These are phyloP conservation scores for Flaveria sonorensis DNA, from an alignment of 129 eudicot species.

Conservation along the genomic window DNA sequence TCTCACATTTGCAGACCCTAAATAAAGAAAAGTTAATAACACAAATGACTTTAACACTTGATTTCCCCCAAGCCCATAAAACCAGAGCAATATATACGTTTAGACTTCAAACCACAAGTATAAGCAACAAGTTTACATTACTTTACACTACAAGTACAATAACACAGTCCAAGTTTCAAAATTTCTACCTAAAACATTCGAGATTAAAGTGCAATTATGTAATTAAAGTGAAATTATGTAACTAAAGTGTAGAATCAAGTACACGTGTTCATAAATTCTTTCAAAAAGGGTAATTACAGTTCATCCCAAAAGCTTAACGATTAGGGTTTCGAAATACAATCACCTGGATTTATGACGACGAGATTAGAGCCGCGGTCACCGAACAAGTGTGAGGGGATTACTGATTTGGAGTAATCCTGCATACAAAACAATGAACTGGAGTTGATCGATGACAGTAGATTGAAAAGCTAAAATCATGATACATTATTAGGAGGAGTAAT, in stretches of 20 bases:
- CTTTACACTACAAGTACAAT: neutral
- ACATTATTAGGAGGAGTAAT: neutral
- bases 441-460: slow-evolving; percentile 1
- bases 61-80: neutral
- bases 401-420: slow-evolving; percentile 83
- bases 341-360: slow-evolving; percentile 94
- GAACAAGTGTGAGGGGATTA: slow-evolving; percentile 75
- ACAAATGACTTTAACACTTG: neutral
- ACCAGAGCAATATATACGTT: neutral
- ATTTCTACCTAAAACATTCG: neutral
- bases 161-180: neutral
- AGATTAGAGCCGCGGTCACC: slow-evolving; percentile 89
- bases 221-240: neutral
- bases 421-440: neutral
- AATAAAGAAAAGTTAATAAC: neutral
- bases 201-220: slow-evolving; percentile 10
- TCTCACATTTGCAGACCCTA: slow-evolving; percentile 83
- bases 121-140: neutral
- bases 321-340: slow-evolving; percentile 36
- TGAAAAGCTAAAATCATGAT: slow-evolving; percentile 4
- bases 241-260: too few relatives aligned
- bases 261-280: too few relatives aligned
- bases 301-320: neutral
- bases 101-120: slow-evolving; percentile 3
- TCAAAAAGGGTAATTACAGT: neutral